Evolutionary conservation across 306 rosid genomes (phyloP).

Genomic region (Ochetophila trinervis): DNA sequence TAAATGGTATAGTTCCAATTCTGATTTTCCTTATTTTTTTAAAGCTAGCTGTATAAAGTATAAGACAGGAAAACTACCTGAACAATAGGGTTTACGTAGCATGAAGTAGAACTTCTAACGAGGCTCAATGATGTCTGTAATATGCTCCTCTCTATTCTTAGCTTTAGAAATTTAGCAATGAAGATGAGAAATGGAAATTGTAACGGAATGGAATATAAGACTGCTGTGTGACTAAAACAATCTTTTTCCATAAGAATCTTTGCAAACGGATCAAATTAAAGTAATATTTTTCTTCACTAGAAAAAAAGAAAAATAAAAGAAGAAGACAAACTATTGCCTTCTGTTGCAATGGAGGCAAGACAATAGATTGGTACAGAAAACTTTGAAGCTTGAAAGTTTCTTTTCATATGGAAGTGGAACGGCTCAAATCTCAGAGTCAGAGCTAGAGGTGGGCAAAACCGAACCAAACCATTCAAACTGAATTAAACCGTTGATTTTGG

Average conservation of each 20-base stretch:
- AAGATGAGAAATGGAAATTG: conserved; percentile 8
- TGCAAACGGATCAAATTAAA: not conserved
- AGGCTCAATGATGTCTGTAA: conserved; percentile 28
- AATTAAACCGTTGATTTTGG: too few species aligned
- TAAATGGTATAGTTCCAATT: conserved; percentile 38
- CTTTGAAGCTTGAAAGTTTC: too few species aligned
- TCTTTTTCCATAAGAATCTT: not conserved
- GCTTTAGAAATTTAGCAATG: conserved; percentile 13
- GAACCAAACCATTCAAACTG: too few species aligned
- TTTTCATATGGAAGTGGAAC: too few species aligned
- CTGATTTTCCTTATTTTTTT: conserved; percentile 43
- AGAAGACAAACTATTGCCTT: not conserved
- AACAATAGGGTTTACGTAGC: conserved; percentile 34
- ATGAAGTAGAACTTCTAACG: conserved; percentile 32
- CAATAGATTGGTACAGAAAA: not conserved
- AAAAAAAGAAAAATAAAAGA: not conserved
- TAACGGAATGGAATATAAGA: conserved; percentile 19
- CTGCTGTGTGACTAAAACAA: not conserved
- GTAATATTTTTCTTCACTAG: not conserved
- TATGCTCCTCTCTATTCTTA: conserved; percentile 28
- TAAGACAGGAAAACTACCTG: conserved; percentile 41
- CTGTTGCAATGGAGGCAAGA: not conserved
- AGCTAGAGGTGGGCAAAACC: too few species aligned
- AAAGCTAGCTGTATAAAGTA: conserved; percentile 54
- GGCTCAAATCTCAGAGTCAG: too few species aligned